A percentile compares a stretch with the other conserved stretches of the same genome.
Conservation (phyloP, 1,139 yeast species). For the Taiozyma sp. region DNA sequence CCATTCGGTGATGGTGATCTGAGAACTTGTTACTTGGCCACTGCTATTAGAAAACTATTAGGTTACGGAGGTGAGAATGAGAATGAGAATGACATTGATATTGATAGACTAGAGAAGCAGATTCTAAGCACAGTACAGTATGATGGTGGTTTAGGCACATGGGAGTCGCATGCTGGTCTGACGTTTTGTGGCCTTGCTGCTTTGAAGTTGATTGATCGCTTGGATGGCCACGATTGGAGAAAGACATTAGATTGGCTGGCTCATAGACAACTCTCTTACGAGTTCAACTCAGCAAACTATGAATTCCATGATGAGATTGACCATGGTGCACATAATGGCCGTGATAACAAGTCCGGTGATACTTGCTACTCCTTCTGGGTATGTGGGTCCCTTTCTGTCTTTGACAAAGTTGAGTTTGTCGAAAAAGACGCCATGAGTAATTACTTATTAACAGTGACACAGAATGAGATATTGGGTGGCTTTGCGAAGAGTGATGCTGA, state of each 20-base stretch:
- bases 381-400: conserved; percentile 49
- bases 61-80: conserved; percentile 22
- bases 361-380: conserved; percentile 95
- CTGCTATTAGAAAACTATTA: conserved; percentile 52
- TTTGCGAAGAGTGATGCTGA: conserved; percentile 62
- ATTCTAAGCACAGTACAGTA: conserved; percentile 39
- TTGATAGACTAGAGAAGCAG: conserved; percentile 33
- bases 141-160: conserved; percentile 68
- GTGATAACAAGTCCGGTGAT: conserved; percentile 80
- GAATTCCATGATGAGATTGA: conserved; percentile 25
- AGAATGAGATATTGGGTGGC: conserved; percentile 69
- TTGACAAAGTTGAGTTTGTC: conserved; percentile 31
- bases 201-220: conserved; percentile 39
- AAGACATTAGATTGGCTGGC: conserved; percentile 52
- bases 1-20: conserved; percentile 66
- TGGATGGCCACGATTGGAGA: conserved; percentile 26
- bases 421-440: conserved; percentile 33
- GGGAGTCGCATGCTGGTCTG: conserved; percentile 84
- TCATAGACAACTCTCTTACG: conserved; percentile 50
- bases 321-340: conserved; percentile 84
- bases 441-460: conserved; percentile 57
- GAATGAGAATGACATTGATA: conserved; percentile 36
- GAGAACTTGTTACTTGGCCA: conserved; percentile 71
- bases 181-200: conserved; percentile 82
- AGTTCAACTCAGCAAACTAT: conserved; percentile 17